Evolutionary conservation across 768 basidiomycete genomes (phyloP).

Genomic region (Pleurotus sapidus): DNA sequence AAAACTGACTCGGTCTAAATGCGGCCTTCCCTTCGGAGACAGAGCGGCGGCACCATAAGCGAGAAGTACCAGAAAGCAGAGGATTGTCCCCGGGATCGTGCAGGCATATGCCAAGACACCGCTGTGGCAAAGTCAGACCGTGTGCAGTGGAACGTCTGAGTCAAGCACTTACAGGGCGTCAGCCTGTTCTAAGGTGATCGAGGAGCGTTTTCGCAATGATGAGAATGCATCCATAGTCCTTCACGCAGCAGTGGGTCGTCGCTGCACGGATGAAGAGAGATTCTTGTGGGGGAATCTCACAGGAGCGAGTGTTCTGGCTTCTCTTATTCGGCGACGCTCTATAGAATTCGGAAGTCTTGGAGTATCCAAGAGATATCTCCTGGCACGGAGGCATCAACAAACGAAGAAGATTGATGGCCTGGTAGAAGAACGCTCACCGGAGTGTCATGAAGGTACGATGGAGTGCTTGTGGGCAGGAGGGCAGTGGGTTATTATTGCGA

Average conservation of each 20-base stretch:
- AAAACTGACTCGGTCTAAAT: conserved; percentile 21
- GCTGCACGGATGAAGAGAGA: background rate
- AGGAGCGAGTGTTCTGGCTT: background rate
- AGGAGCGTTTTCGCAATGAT: background rate
- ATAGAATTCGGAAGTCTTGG: background rate
- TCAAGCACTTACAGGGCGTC: background rate
- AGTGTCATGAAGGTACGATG: background rate
- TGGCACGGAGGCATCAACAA: background rate
- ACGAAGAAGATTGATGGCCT: background rate
- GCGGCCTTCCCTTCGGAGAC: conserved; percentile 3
- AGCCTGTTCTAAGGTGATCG: background rate
- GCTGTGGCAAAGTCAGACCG: background rate
- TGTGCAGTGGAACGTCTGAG: background rate
- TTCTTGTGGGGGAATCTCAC: background rate
- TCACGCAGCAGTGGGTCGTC: background rate
- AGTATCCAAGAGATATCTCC: background rate
- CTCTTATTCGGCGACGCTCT: background rate
- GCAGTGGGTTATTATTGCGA: background rate
- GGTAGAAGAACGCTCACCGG: background rate
- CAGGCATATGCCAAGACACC: background rate
- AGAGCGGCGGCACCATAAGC: conserved; percentile 11
- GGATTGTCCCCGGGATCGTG: conserved; percentile 14
- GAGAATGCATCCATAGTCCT: background rate
- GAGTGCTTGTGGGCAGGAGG: background rate
- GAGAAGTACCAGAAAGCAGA: conserved; percentile 15